phyloP scores from a whole-genome alignment of 176 grass and related monocot species.

The Puccinellia tenuiflora region DNA sequence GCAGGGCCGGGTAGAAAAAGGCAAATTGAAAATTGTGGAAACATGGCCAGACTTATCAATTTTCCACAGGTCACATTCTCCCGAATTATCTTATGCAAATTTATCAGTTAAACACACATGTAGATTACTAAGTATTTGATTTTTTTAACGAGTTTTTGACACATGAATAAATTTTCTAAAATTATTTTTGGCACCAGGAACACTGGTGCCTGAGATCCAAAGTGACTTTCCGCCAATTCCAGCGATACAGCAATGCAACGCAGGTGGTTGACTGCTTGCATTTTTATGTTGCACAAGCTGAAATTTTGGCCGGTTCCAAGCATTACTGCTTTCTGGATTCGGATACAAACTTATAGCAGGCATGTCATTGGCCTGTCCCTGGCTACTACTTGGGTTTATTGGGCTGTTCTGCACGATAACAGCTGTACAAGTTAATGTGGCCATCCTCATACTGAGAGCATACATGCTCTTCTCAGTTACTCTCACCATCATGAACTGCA shows the following conservation, averaged over 20 bases:
- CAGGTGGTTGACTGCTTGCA: not conserved
- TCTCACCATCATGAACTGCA: not conserved
- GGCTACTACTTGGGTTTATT: not conserved
- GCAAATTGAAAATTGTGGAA: too few species aligned
- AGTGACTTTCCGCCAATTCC: too few species aligned
- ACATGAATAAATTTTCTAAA: too few species aligned
- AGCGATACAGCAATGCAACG: not conserved
- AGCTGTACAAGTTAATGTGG: not conserved
- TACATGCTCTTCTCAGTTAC: not conserved
- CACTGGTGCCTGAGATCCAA: too few species aligned
- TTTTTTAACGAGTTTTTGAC: too few species aligned
- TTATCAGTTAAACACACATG: too few species aligned
- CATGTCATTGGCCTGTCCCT: not conserved
- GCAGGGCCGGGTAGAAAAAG: too few species aligned
- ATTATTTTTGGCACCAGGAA: too few species aligned
- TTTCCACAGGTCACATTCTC: too few species aligned
- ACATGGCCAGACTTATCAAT: too few species aligned
- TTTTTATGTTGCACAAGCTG: not conserved
- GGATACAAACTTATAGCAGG: not conserved
- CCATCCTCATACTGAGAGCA: not conserved
- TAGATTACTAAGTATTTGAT: too few species aligned
- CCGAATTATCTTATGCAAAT: too few species aligned
- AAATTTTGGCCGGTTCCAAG: not conserved
- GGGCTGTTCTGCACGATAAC: not conserved
- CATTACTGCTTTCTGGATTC: not conserved